These are phyloP conservation scores for Naegleria fowleri DNA, from an alignment of 208 protist genomes.

Conservation along the genomic window DNA sequence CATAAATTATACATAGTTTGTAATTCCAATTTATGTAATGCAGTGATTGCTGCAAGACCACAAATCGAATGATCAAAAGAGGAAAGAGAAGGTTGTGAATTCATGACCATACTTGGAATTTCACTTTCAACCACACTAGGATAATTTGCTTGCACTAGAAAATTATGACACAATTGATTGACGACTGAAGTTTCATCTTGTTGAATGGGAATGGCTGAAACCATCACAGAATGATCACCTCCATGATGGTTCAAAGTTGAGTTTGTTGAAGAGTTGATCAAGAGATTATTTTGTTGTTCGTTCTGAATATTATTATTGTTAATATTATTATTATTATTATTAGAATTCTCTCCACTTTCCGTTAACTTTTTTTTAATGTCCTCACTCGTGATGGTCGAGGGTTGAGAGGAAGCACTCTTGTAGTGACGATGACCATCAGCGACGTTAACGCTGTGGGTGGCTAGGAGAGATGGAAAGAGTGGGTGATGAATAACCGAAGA, in stretches of 20 bases:
- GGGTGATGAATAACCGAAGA: background rate
- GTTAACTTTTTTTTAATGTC: background rate
- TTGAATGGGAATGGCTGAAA: background rate
- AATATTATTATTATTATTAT: background rate
- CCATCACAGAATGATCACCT: no score
- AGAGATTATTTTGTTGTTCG: no score
- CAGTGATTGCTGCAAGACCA: background rate
- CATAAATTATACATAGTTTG: background rate
- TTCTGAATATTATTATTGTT: background rate
- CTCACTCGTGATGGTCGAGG: background rate
- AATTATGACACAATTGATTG: background rate
- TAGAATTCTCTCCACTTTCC: background rate
- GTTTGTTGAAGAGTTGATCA: no score
- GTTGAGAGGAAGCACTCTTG: background rate
- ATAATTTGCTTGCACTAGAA: background rate
- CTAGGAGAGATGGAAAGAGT: background rate
- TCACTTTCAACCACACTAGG: background rate
- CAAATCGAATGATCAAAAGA: background rate
- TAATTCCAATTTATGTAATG: background rate
- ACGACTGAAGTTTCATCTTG: background rate
- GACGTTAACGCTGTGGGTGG: background rate
- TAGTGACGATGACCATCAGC: background rate
- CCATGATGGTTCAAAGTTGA: no score
- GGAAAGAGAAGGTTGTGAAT: background rate
- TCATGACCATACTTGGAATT: background rate